Evolutionary conservation across 2,329 filamentous ascomycete genomes (phyloP).

Genomic region (Akanthomyces uredinophilus): DNA sequence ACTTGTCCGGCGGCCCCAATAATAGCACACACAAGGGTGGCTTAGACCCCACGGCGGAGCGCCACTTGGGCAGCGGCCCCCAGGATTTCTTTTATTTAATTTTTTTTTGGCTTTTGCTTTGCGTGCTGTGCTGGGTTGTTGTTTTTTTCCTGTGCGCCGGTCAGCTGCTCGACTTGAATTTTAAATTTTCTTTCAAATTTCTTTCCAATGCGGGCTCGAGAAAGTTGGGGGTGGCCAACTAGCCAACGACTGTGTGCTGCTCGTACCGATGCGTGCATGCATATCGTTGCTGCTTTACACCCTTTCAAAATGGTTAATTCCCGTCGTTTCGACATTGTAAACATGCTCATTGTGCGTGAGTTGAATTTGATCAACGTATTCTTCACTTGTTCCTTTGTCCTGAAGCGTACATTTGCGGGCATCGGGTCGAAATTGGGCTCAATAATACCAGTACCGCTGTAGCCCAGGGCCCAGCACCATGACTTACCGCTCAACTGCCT

Average conservation of each 20-base stretch:
- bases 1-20: background rate
- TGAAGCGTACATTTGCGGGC: background rate
- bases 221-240: background rate
- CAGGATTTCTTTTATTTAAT: background rate
- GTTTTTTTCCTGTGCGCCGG: background rate
- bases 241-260: too few species aligned
- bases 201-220: background rate
- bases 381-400: too few species aligned
- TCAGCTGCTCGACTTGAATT: conserved; percentile 4
- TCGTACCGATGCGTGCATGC: background rate
- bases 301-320: background rate
- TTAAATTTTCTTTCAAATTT: background rate
- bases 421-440: conserved; percentile 5
- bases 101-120: background rate
- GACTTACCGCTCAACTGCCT: background rate
- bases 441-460: too few species aligned
- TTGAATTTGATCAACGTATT: too few species aligned
- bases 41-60: conserved; percentile 12
- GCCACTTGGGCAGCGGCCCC: conserved; percentile 12
- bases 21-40: background rate
- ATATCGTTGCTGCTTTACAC: background rate
- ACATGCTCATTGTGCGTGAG: too few species aligned
- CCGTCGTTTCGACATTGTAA: background rate
- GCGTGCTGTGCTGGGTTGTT: too few species aligned
- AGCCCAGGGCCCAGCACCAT: background rate